Percentiles rank a stretch among this genome's conserved stretches.
These are phyloP conservation scores for Ammopiptanthus mongolicus DNA, from an alignment of 306 rosid genomes.

Conservation along the genomic window DNA sequence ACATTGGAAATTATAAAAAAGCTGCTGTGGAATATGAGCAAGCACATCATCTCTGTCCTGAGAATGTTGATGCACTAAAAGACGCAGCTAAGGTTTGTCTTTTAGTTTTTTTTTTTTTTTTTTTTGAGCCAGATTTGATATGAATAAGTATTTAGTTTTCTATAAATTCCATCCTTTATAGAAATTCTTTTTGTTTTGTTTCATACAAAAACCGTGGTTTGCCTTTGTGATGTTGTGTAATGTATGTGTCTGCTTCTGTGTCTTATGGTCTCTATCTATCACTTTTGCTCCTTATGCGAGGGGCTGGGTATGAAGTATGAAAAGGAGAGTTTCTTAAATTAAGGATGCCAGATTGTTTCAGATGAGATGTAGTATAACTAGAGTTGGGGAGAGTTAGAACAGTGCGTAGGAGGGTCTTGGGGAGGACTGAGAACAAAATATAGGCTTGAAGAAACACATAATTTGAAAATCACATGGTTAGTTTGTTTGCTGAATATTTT, in stretches of 20 bases:
- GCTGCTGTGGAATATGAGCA: constrained; percentile 75
- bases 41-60: constrained; percentile 50
- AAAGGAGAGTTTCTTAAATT: no score
- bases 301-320: no score
- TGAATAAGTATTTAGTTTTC: constrained; percentile 1
- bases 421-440: no score
- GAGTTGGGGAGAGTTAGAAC: no score
- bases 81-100: constrained; percentile 54
- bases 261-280: neutral
- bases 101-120: constrained; percentile 12
- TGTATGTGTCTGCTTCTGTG: constrained; percentile 5
- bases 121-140: constrained; percentile 10
- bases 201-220: neutral
- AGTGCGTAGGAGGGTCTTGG: no score
- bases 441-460: no score
- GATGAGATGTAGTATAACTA: no score
- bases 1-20: constrained; percentile 64
- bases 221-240: neutral
- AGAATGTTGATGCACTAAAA: constrained; percentile 71
- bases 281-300: neutral
- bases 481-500: neutral
- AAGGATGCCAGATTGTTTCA: no score
- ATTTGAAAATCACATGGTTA: neutral
- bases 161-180: neutral
- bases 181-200: neutral